Percentiles rank a stretch among this genome's conserved stretches.
Conservation (phyloP, 208 protist species). For the Crithidia thermophila region DNA sequence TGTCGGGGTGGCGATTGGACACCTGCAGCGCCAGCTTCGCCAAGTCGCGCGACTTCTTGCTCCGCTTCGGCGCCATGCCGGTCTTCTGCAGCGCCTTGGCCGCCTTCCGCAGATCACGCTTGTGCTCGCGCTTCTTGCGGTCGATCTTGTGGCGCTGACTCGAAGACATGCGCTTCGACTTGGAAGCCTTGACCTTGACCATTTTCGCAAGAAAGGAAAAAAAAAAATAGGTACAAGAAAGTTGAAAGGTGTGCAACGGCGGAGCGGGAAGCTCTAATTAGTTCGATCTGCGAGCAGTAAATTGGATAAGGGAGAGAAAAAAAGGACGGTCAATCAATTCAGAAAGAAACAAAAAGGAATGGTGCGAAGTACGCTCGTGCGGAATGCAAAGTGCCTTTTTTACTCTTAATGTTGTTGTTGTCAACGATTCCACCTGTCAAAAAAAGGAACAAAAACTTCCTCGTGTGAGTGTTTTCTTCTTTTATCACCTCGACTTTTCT, state of each 20-base stretch:
- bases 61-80: conserved; percentile 66
- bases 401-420: too few species aligned
- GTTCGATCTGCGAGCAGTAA: too few species aligned
- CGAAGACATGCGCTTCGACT: conserved; percentile 87
- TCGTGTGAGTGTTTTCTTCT: too few species aligned
- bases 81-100: conserved; percentile 82
- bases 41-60: conserved; percentile 76
- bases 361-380: too few species aligned
- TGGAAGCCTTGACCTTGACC: conserved; percentile 68
- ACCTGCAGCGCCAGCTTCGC: conserved; percentile 82
- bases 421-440: too few species aligned
- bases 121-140: conserved; percentile 89
- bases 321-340: neutral
- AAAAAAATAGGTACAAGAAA: neutral
- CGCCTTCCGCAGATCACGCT: conserved; percentile 83
- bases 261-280: too few species aligned
- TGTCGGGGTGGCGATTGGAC: conserved; percentile 86
- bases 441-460: too few species aligned
- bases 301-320: neutral
- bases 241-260: neutral
- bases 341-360: too few species aligned
- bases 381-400: too few species aligned
- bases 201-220: conserved; percentile 44
- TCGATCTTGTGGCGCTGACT: conserved; percentile 90
- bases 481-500: too few species aligned